Base-by-base conservation (phyloP, 768 basidiomycete species). In the Psilocybe cyanescens region DNA sequence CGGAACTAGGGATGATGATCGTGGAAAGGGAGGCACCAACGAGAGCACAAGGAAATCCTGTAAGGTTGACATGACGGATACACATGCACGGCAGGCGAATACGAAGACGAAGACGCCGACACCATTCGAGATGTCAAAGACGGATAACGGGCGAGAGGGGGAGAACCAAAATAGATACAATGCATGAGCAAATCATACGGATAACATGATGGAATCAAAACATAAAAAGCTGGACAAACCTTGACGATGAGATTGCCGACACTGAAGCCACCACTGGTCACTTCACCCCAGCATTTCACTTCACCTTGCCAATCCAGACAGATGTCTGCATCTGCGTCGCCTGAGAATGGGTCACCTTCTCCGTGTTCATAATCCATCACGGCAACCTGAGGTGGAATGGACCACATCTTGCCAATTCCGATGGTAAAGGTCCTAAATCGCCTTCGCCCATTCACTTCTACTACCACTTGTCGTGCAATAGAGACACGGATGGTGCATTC, bases 41-140 rank as follows among this genome's bases (percentile, higher is more conserved):
- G 78, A 76, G 30, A 86, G 67, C 55, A 85, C 77, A 30, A 88
- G 76, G 57, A 78, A 87, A 64, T 88, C 87, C 87, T 87, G 59
- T 28, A 52, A 12, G 53, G 11, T 6, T n/a, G n/a, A 12, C 41
- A 12, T 2, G n/a, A 17, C 51, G 29, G 33, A 55, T 59, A 17
- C 28, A 51, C 37, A 46, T 39, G 28, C 41, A 45, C 55, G 28
- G 31, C 19, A 9, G 31, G 28, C n/a, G 31, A 53, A 51, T 49
- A 30, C 37, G 41, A 53, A 51, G 54, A 30, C 37, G 41, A 49
- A 47, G 41, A 41, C 52, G 30, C 56, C 58, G 50, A 62, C 8
- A 50, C 55, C 57, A 62, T 54, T 48, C 28, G 33, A 14, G 31
- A 33, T 33, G 49, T 17, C 39, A 53, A 52, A 29, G 47, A 50